These are phyloP conservation scores for Biscutella laevigata DNA, from an alignment of 441 rosid genomes.

Conservation along the genomic window DNA sequence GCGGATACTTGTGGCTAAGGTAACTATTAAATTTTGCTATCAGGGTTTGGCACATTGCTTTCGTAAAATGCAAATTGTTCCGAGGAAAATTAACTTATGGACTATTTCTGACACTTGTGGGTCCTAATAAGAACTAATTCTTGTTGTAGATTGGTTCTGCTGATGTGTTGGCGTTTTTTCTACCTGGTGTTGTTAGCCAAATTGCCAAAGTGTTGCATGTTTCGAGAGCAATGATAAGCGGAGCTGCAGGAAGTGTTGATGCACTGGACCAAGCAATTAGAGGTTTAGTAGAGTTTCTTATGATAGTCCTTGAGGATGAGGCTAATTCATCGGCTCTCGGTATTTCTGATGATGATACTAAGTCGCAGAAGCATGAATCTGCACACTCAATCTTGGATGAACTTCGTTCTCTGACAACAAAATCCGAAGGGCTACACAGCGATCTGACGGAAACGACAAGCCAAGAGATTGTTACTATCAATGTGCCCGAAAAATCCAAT, in stretches of 20 bases:
- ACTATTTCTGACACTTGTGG: background rate
- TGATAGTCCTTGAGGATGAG: conserved; percentile 77
- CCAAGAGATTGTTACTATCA: conserved; percentile 23
- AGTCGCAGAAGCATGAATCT: conserved; percentile 35
- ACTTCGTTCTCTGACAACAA: conserved; percentile 52
- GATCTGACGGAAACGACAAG: conserved; percentile 28
- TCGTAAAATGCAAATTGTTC: background rate
- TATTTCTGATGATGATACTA: conserved; percentile 23
- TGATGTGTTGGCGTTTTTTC: conserved; percentile 86
- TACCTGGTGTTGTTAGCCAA: conserved; percentile 95
- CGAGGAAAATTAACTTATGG: background rate
- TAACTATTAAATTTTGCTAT: conserved; percentile 21
- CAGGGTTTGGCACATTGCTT: background rate
- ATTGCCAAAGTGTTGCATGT: conserved; percentile 71
- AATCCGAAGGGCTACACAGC: conserved; percentile 31
- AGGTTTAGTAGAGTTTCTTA: conserved; percentile 86
- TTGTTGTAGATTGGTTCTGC: conserved; percentile 71
- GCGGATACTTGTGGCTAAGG: conserved; percentile 85
- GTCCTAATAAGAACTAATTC: conserved; percentile 2
- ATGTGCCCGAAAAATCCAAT: conserved; percentile 26
- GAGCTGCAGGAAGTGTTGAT: conserved; percentile 89
- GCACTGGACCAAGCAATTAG: conserved; percentile 79
- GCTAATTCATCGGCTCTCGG: conserved; percentile 42
- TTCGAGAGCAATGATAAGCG: conserved; percentile 72
- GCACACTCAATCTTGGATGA: conserved; percentile 48